A percentile compares a stretch with the other conserved stretches of the same genome.
phyloP scores from a whole-genome alignment of 805 yeast species.

The Sugiyamaella mastotermitis region DNA sequence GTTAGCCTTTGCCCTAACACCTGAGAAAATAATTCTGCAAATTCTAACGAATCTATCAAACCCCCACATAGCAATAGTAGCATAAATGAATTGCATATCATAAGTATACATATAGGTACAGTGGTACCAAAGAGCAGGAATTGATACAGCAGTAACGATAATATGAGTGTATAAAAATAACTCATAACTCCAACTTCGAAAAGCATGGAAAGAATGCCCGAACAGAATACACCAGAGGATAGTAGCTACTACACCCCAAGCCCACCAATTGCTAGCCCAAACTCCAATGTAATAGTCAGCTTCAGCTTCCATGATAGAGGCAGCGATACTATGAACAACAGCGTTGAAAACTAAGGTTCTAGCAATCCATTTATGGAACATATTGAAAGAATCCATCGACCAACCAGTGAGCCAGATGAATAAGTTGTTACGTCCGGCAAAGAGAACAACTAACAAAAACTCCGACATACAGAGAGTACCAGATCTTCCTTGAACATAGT shows the following conservation, averaged over 20 bases:
- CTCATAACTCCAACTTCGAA: conserved; percentile 56
- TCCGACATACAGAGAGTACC: conserved; percentile 42
- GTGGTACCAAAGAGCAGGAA: conserved; percentile 56
- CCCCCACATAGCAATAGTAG: conserved; percentile 61
- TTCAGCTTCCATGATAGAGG: conserved; percentile 38
- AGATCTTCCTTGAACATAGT: conserved; percentile 38
- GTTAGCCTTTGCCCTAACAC: conserved; percentile 34
- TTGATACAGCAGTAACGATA: conserved; percentile 45
- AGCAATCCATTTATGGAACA: conserved; percentile 60
- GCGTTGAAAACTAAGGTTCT: conserved; percentile 43
- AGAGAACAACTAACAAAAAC: conserved; percentile 40
- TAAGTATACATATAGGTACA: conserved; percentile 27
- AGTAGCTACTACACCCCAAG: conserved; percentile 42
- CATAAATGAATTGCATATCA: conserved; percentile 47
- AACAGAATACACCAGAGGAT: conserved; percentile 38
- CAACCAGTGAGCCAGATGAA: conserved; percentile 57
- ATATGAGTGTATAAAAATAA: conserved; percentile 54
- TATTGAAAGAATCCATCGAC: conserved; percentile 53
- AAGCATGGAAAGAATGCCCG: conserved; percentile 43
- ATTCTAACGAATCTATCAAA: conserved; percentile 58
- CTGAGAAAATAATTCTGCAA: conserved; percentile 50
- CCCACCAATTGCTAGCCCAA: not conserved
- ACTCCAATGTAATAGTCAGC: conserved; percentile 34
- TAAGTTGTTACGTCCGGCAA: conserved; percentile 67
- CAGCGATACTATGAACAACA: conserved; percentile 49